phyloP scores from a whole-genome alignment of 768 basidiomycete genomes.

The Lentinula guzmanii region DNA sequence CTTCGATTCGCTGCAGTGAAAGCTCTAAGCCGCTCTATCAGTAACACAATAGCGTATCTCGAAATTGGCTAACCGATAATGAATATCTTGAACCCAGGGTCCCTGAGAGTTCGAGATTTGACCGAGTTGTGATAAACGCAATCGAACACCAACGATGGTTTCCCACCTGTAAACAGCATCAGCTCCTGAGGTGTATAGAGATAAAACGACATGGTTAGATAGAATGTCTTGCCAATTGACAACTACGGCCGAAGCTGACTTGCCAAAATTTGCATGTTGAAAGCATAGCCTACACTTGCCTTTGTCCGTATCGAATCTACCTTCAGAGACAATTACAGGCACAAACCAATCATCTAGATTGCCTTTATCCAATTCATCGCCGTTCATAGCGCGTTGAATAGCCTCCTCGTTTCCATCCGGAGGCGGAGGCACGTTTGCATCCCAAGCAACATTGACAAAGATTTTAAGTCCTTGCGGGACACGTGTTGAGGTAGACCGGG shows the following conservation, averaged over 20 bases:
- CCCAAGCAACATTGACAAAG: conserved; percentile 75
- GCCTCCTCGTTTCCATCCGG: conserved; percentile 53
- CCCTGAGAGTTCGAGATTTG: conserved; percentile 52
- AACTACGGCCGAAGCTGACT: neutral
- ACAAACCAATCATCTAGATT: conserved; percentile 50
- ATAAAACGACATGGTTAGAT: neutral
- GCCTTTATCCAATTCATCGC: conserved; percentile 34
- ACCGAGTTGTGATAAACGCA: conserved; percentile 58
- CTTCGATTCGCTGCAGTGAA: conserved; percentile 61
- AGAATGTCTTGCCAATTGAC: neutral
- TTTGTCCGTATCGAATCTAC: conserved; percentile 62
- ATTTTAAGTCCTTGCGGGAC: conserved; percentile 52
- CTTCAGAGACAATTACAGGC: conserved; percentile 67
- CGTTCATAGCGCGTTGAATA: conserved; percentile 53
- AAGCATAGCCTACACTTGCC: conserved; percentile 30
- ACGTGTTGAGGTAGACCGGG: conserved; percentile 17
- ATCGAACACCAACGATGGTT: conserved; percentile 66
- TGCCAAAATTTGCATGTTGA: conserved; percentile 4
- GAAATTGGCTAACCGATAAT: conserved; percentile 48
- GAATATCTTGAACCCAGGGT: conserved; percentile 63
- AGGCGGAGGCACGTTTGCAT: conserved; percentile 60
- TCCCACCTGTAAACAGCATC: conserved; percentile 46
- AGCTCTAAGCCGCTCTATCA: conserved; percentile 40
- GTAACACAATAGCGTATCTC: neutral
- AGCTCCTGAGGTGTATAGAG: neutral